Evolutionary conservation across 106 monocot species (phyloP).

Genomic region (Apostasia ramifera): DNA sequence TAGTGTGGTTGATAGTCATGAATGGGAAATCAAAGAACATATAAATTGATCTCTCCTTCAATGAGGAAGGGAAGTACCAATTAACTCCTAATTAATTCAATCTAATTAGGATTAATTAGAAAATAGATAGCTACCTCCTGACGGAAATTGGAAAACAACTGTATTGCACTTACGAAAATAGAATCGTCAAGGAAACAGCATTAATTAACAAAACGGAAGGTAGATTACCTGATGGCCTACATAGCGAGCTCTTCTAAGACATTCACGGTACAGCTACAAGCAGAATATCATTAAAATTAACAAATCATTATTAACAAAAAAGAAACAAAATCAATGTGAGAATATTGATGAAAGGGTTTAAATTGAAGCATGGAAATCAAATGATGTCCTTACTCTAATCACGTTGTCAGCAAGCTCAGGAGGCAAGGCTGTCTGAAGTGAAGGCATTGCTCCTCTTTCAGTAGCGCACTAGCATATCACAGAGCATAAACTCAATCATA

Average conservation of each 20-base stretch:
- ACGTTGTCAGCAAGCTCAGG: conserved; percentile 70
- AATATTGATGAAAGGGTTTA: not conserved
- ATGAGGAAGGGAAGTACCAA: no score
- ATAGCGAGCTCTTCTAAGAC: conserved; percentile 55
- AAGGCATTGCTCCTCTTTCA: conserved; percentile 36
- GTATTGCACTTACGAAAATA: no score
- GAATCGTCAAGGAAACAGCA: no score
- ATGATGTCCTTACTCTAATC: conserved; percentile 29
- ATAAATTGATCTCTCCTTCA: no score
- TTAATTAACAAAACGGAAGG: not conserved
- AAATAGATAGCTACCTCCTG: no score
- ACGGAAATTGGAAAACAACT: no score
- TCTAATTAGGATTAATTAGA: no score
- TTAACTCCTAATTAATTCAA: no score
- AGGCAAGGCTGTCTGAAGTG: conserved; percentile 54
- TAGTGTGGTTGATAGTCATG: no score
- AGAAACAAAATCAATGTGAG: not conserved
- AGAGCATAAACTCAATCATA: not conserved
- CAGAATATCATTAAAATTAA: not conserved
- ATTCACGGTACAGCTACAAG: conserved; percentile 53
- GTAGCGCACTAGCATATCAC: not conserved
- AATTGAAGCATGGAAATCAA: not conserved
- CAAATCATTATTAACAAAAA: not conserved
- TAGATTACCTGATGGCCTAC: conserved; percentile 47
- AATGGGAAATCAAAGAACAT: no score